phyloP scores from a whole-genome alignment of 1,284 basidiomycete genomes.

The Pyrrhoderma noxium region DNA sequence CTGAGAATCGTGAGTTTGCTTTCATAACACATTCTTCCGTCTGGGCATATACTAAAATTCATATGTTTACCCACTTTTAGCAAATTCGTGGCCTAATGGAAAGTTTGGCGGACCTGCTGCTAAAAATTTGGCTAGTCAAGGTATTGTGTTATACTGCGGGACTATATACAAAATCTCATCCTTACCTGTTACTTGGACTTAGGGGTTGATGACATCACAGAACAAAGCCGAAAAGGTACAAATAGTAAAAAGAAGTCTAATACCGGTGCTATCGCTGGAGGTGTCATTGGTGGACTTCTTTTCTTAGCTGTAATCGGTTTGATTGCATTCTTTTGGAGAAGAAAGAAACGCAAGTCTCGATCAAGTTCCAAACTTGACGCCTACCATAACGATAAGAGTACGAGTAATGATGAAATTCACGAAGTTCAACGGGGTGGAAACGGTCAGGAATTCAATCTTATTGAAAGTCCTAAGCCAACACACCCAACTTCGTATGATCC shows the following conservation, averaged over 20 bases:
- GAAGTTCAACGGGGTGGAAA: too few relatives aligned
- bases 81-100: slow-evolving; percentile 10
- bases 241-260: neutral
- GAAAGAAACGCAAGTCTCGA: too few relatives aligned
- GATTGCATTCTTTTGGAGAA: slow-evolving; percentile 5
- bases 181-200: neutral
- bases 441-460: too few relatives aligned
- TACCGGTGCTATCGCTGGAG: slow-evolving; percentile 13
- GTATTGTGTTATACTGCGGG: neutral
- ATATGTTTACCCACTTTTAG: slow-evolving; percentile 4
- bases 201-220: slow-evolving; percentile 11
- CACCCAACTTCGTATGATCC: too few relatives aligned
- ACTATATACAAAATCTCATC: neutral
- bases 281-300: slow-evolving; percentile 13
- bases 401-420: too few relatives aligned
- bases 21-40: too few relatives aligned
- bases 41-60: neutral
- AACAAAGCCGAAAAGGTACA: neutral
- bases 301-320: neutral
- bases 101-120: slow-evolving; percentile 9
- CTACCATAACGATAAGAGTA: too few relatives aligned
- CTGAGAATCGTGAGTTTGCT: slow-evolving; percentile 11
- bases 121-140: slow-evolving; percentile 5
- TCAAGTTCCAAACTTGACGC: too few relatives aligned
- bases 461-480: too few relatives aligned